Conservation (phyloP, 306 rosid genomes). For the Hippophae rhamnoides region DNA sequence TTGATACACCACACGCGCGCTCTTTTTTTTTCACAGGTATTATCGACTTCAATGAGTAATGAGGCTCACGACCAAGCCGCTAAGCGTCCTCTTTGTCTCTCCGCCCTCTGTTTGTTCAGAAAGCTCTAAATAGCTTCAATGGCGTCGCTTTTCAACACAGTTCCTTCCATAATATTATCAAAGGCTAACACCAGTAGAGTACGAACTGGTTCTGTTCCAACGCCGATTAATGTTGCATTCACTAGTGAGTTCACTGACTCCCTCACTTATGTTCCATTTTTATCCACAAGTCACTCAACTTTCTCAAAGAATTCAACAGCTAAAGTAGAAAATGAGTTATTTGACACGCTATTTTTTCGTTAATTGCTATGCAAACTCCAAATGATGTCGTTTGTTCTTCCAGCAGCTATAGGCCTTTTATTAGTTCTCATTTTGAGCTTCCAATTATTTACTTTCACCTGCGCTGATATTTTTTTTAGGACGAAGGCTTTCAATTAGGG, state of each 20-base stretch:
- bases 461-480: slow-evolving; percentile 23
- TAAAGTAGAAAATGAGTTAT: not conserved
- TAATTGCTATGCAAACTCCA: not conserved
- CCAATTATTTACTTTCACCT: not conserved
- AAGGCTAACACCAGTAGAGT: slow-evolving; percentile 20
- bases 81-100: not conserved
- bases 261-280: slow-evolving; percentile 10
- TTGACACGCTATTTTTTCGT: not conserved
- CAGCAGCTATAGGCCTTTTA: not conserved
- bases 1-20: not conserved
- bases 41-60: not conserved
- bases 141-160: slow-evolving; percentile 44
- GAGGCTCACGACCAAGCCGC: slow-evolving; percentile 24
- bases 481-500: slow-evolving; percentile 44
- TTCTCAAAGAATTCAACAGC: not conserved
- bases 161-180: slow-evolving; percentile 26
- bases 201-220: slow-evolving; percentile 19
- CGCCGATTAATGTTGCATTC: slow-evolving; percentile 35
- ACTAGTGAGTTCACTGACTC: slow-evolving; percentile 40
- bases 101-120: not conserved
- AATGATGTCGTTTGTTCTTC: not conserved
- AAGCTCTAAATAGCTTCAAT: slow-evolving; percentile 24
- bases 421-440: slow-evolving; percentile 2
- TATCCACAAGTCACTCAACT: slow-evolving; percentile 1
- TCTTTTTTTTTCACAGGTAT: not conserved